Evolutionary conservation across 2,329 filamentous ascomycete species (phyloP).

Genomic region (Pezicula neosporulosa): DNA sequence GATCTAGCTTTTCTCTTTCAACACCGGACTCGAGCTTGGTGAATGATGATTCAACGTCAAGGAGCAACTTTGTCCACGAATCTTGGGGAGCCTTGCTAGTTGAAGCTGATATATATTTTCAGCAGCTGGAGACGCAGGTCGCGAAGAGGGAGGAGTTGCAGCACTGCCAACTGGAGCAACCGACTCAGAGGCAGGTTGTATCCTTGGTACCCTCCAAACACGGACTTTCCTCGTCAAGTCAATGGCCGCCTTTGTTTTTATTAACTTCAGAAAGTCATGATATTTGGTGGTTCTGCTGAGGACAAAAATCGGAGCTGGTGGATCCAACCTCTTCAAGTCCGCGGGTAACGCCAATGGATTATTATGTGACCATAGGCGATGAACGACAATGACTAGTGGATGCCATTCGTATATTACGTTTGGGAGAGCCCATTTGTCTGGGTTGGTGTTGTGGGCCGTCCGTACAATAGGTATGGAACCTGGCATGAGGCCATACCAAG

Average conservation of each 20-base stretch:
- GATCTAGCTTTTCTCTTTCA: conserved; percentile 60
- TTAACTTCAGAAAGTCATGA: conserved; percentile 70
- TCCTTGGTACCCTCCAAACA: conserved; percentile 37
- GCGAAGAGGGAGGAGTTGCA: conserved; percentile 33
- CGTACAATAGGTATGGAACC: conserved; percentile 71
- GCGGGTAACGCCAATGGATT: conserved; percentile 55
- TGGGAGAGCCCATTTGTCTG: conserved; percentile 46
- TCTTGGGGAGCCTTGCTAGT: conserved; percentile 23
- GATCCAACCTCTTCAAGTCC: conserved; percentile 53
- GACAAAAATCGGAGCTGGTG: conserved; percentile 61
- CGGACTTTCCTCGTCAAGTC: conserved; percentile 70
- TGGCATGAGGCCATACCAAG: conserved; percentile 76
- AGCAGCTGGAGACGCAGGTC: conserved; percentile 22
- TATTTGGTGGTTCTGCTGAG: conserved; percentile 68
- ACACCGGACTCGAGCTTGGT: conserved; percentile 56
- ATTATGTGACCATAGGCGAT: conserved; percentile 67
- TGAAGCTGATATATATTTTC: background rate
- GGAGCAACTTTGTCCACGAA: conserved; percentile 39
- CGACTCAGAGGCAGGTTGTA: conserved; percentile 21
- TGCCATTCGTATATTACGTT: conserved; percentile 81
- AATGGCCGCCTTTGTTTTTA: conserved; percentile 67
- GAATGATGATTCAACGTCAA: conserved; percentile 56
- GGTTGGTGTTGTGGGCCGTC: conserved; percentile 72
- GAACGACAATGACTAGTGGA: conserved; percentile 79
- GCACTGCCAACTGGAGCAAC: conserved; percentile 36